These are phyloP conservation scores for Xylaria curta DNA, from an alignment of 495 filamentous ascomycete species.

Conservation along the genomic window DNA sequence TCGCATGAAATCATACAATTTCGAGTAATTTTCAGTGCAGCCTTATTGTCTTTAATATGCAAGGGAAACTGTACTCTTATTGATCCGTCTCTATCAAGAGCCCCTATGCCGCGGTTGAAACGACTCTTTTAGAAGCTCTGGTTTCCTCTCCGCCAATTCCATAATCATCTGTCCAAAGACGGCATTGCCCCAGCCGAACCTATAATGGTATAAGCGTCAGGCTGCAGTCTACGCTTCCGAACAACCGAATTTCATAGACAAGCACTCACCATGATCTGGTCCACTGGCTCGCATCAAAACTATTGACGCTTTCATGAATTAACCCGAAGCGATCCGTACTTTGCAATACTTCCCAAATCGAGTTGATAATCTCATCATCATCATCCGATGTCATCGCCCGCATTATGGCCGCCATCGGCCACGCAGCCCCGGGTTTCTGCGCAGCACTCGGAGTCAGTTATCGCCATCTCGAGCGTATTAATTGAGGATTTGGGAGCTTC, in stretches of 20 bases:
- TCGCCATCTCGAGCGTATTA: neutral
- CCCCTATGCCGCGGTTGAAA: conserved; percentile 42
- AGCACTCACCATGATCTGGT: conserved; percentile 61
- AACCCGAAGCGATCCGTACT: conserved; percentile 64
- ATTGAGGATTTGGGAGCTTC: too few relatives aligned
- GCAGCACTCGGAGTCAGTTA: neutral
- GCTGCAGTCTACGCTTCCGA: neutral
- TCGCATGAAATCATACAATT: neutral
- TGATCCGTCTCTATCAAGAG: conserved; percentile 17
- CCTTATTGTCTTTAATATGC: neutral
- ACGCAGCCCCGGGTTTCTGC: conserved; percentile 59
- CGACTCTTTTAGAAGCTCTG: conserved; percentile 44
- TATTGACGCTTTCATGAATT: conserved; percentile 67
- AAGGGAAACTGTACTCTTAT: neutral
- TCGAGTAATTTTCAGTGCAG: neutral
- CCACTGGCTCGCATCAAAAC: conserved; percentile 57
- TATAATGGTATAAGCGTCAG: conserved; percentile 35
- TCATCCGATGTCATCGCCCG: conserved; percentile 49
- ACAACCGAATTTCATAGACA: too few relatives aligned
- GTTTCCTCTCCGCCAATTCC: conserved; percentile 56
- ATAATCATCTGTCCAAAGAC: conserved; percentile 71
- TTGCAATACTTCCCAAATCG: conserved; percentile 54
- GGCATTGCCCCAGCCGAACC: conserved; percentile 75
- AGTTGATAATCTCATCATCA: conserved; percentile 54
- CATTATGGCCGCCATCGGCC: conserved; percentile 66